A percentile compares a stretch with the other conserved stretches of the same genome.
Conservation (phyloP, 768 basidiomycete species). For the Cubamyces lactineus region DNA sequence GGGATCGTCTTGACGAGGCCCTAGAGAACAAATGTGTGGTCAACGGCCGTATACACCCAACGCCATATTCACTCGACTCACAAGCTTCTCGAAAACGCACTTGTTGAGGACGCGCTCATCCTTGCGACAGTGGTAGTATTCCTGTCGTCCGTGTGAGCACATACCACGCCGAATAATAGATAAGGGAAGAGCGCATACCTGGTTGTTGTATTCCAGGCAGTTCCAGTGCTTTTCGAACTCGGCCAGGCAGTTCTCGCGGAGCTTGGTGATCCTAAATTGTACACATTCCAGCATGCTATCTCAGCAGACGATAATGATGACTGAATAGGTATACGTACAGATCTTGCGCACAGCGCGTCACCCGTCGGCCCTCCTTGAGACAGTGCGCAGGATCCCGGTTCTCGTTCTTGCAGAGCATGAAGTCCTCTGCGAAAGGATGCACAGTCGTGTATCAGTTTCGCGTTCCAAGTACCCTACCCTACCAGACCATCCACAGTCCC, state of each 20-base stretch:
- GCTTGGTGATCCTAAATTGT: constrained; percentile 81
- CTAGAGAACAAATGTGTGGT: constrained; percentile 43
- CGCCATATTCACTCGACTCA: constrained; percentile 43
- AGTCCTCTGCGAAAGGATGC: constrained; percentile 65
- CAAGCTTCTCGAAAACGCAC: constrained; percentile 97
- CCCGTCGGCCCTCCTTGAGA: constrained; percentile 92
- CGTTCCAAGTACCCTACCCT: not conserved
- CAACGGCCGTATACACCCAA: not conserved
- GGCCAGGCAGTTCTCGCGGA: constrained; percentile 86
- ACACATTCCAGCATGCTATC: not conserved
- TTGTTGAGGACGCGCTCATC: constrained; percentile 86
- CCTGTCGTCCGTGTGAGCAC: constrained; percentile 47
- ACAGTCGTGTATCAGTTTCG: constrained; percentile 1
- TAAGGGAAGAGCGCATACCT: constrained; percentile 55
- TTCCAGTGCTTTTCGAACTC: constrained; percentile 93
- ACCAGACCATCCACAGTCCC: not conserved
- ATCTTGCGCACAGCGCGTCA: constrained; percentile 93
- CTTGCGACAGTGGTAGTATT: constrained; percentile 88
- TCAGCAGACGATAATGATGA: not conserved
- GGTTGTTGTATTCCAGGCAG: constrained; percentile 93
- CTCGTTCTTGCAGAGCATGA: constrained; percentile 98
- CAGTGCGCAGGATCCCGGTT: constrained; percentile 90
- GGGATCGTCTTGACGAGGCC: constrained; percentile 92
- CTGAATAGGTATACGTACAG: constrained; percentile 61
- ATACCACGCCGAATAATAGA: not conserved